phyloP scores from a whole-genome alignment of 2,329 filamentous ascomycete genomes.

The Exophiala lecanii-corni region DNA sequence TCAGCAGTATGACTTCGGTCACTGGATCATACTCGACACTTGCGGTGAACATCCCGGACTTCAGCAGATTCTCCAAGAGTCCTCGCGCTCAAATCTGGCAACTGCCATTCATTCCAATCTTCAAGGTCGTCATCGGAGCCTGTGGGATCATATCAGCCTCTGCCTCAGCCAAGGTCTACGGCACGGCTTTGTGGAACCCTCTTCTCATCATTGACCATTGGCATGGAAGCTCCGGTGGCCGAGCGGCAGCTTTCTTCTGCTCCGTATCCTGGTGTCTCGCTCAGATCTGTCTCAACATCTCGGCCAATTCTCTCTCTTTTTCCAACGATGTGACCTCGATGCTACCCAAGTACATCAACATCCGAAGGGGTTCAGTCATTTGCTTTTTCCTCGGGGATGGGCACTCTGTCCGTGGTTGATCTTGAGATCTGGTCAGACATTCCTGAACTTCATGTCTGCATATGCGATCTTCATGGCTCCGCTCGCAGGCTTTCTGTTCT shows the following conservation, averaged over 20 bases:
- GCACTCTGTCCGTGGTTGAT: conserved; percentile 46
- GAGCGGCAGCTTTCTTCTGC: conserved; percentile 46
- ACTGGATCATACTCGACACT: conserved; percentile 35
- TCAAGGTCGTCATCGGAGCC: conserved; percentile 47
- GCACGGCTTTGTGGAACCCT: conserved; percentile 42
- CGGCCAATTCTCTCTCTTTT: conserved; percentile 47
- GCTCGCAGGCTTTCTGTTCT: conserved; percentile 26
- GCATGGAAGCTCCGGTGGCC: conserved; percentile 29
- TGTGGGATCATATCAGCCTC: conserved; percentile 57
- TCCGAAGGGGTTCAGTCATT: conserved; percentile 39
- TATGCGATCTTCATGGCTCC: conserved; percentile 31
- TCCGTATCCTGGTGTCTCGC: conserved; percentile 52
- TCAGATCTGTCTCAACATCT: conserved; percentile 51
- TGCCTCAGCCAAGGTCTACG: conserved; percentile 33
- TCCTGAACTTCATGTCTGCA: conserved; percentile 36
- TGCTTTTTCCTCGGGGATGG: conserved; percentile 41
- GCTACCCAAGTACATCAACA: conserved; percentile 51
- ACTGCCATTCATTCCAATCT: conserved; percentile 44
- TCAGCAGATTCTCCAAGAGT: conserved; percentile 36
- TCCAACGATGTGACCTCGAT: conserved; percentile 49
- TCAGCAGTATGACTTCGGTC: conserved; percentile 24
- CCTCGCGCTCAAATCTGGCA: conserved; percentile 39
- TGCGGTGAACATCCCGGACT: conserved; percentile 53
- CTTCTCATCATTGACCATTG: conserved; percentile 37
- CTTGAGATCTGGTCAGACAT: conserved; percentile 37